These are phyloP conservation scores for Pelargonium myrrhifolium DNA, from an alignment of 441 rosid species.

Conservation along the genomic window DNA sequence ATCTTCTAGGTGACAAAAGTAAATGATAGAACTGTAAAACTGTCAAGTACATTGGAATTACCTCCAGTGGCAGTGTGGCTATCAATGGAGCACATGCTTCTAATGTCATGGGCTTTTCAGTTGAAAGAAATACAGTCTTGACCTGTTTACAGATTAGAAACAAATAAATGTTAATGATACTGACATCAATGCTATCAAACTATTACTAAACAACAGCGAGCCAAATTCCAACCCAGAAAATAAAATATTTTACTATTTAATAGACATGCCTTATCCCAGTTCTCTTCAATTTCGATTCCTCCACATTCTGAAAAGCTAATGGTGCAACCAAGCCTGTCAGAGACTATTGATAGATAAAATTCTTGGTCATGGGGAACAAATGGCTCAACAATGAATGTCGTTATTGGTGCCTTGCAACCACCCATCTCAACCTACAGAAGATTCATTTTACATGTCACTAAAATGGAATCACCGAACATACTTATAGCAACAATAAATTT, in stretches of 20 bases:
- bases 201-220: constrained; percentile 6
- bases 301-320: constrained; percentile 83
- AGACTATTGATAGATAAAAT: constrained; percentile 61
- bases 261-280: constrained; percentile 64
- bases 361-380: constrained; percentile 75
- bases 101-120: constrained; percentile 48
- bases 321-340: constrained; percentile 74
- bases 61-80: constrained; percentile 91
- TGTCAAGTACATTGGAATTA: constrained; percentile 17
- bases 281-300: constrained; percentile 86
- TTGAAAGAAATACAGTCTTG: constrained; percentile 57
- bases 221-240: neutral
- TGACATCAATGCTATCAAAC: neutral
- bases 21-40: neutral
- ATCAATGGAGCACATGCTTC: constrained; percentile 79
- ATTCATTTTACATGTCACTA: constrained; percentile 9
- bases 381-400: constrained; percentile 80
- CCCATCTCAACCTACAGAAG: constrained; percentile 69
- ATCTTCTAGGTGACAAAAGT: neutral
- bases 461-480: constrained; percentile 8
- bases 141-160: constrained; percentile 37
- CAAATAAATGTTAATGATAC: neutral
- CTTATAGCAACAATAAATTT: constrained; percentile 6
- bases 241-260: neutral
- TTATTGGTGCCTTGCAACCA: constrained; percentile 78